These are phyloP conservation scores for Neofusicoccum cordaticola DNA, from an alignment of 2,329 filamentous ascomycete species.

Conservation along the genomic window DNA sequence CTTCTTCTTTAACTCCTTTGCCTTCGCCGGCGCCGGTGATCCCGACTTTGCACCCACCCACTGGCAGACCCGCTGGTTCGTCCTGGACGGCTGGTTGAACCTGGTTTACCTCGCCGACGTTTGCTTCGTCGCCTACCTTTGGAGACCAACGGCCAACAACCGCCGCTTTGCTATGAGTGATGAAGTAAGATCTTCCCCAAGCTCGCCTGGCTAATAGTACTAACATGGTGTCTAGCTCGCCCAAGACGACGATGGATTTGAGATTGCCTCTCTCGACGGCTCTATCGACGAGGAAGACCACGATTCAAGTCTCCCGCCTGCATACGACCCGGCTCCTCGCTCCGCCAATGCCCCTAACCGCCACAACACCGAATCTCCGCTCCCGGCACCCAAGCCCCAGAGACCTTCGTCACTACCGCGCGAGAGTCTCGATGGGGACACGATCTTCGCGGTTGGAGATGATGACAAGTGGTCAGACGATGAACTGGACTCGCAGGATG, in stretches of 20 bases:
- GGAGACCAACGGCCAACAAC: conserved; percentile 96
- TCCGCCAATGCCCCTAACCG: conserved; percentile 23
- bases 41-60: conserved; percentile 92
- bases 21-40: conserved; percentile 79
- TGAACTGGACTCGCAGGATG: conserved; percentile 47
- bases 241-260: conserved; percentile 97
- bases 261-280: conserved; percentile 87
- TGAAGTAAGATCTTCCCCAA: conserved; percentile 57
- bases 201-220: background rate
- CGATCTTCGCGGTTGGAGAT: conserved; percentile 87
- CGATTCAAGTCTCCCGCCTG: conserved; percentile 28
- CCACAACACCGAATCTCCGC: conserved; percentile 38
- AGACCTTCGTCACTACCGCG: conserved; percentile 51
- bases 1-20: conserved; percentile 98
- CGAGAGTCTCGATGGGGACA: conserved; percentile 78
- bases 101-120: conserved; percentile 94
- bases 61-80: conserved; percentile 97
- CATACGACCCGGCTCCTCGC: conserved; percentile 40
- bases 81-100: conserved; percentile 96
- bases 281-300: conserved; percentile 63
- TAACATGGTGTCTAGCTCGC: conserved; percentile 61
- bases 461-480: conserved; percentile 85
- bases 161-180: conserved; percentile 98
- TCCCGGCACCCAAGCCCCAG: conserved; percentile 53
- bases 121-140: conserved; percentile 88